Percentiles rank a stretch among this genome's conserved stretches.
These are phyloP conservation scores for Onygena corvina DNA, from an alignment of 2,329 filamentous ascomycete genomes.

Conservation along the genomic window DNA sequence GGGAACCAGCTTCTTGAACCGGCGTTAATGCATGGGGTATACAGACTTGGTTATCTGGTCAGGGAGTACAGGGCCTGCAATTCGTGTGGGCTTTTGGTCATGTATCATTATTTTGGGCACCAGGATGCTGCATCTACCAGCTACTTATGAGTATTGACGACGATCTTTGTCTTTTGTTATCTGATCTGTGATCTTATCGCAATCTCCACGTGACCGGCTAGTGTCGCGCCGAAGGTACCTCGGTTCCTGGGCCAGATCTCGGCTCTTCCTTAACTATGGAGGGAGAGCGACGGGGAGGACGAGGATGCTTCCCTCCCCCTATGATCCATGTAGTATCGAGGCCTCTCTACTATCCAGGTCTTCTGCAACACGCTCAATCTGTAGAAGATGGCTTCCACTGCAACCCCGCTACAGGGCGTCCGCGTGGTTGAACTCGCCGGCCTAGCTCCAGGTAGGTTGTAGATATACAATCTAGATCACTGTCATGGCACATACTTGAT, in stretches of 20 bases:
- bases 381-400: conserved; percentile 3
- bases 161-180: too few species aligned
- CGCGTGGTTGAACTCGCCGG: conserved; percentile 22
- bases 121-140: too few species aligned
- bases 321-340: too few species aligned
- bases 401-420: conserved; percentile 18
- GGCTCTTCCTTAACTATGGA: neutral
- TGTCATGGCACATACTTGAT: neutral
- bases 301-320: too few species aligned
- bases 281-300: too few species aligned
- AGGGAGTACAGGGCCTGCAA: too few species aligned
- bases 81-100: neutral
- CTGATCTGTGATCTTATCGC: neutral
- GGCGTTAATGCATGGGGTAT: neutral
- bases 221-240: neutral
- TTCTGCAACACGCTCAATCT: too few species aligned
- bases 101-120: neutral
- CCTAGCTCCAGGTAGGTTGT: conserved; percentile 21
- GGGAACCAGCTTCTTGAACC: neutral
- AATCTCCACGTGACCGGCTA: neutral
- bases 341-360: too few species aligned
- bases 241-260: neutral
- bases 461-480: neutral
- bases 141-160: too few species aligned
- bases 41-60: neutral